Evolutionary conservation across 1,284 basidiomycete species (phyloP), one percentile per base, ranked within the genome.

Genomic region (Takashimella tepidaria): DNA sequence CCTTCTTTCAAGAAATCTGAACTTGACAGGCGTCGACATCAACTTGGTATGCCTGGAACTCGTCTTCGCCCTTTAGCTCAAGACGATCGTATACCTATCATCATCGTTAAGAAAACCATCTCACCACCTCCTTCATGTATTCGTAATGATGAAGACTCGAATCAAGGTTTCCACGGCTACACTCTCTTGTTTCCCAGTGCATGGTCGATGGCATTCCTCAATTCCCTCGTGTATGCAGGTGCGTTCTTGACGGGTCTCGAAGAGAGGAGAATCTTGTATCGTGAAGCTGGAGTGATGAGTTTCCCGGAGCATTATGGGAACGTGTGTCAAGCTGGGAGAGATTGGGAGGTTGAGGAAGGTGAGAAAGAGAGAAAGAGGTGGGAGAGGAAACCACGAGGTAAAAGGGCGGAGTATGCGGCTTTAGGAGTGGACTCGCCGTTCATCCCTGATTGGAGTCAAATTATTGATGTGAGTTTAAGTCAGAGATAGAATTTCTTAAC

Each of bases 141-240:
- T n/a, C n/a, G n/a, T n/a, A n/a, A n/a, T n/a, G n/a, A n/a, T n/a
- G n/a, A n/a, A n/a, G n/a, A n/a, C n/a, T n/a, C n/a, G n/a, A 72
- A 10, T 22, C 31, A 57, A 1, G 53, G 80, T 0, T 77, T 89
- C 27, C 84, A 92, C 62, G 90, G 91, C 31, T 95, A 87, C 85
- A 89, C 84, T 1, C 76, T 97, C 4, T 77, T 93, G 23, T 73
- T 93, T 26, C 92, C 92, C 1, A 79, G 83, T 1, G 89, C 89
- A 8, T 97, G 91, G 91, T 80, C 82, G 1, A 92, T 91, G 85
- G 79, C 90, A 1, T 89, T 96, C 73, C 83, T 89, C 57, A 81
- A 80, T 23, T 92, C 91, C 0, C 81, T 97, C 42, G 79, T 81
- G 6, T 84, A 84, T 72, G 89, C 90, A 1, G 85, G 86, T 21